Percentiles rank a stretch among this genome's conserved stretches.
Evolutionary conservation across 805 yeast species (phyloP).

Genomic region (Schizosaccharomyces japonicus): DNA sequence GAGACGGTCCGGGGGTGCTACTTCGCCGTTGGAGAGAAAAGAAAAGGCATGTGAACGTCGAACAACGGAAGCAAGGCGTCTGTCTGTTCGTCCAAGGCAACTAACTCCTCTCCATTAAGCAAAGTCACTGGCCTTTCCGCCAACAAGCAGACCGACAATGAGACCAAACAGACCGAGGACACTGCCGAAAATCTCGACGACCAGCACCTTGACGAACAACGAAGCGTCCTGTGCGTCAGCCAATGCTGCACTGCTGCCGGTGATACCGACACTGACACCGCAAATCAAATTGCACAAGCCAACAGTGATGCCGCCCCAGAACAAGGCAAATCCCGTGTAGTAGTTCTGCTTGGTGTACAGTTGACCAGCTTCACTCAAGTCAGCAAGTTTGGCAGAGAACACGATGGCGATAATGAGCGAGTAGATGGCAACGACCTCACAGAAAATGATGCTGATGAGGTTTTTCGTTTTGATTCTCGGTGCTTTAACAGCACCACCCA

Average conservation of each 20-base stretch:
- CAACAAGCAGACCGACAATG: slow-evolving; percentile 77
- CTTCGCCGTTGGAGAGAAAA: too few relatives aligned
- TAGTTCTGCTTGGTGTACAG: slow-evolving; percentile 60
- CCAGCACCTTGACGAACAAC: slow-evolving; percentile 81
- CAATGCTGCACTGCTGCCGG: slow-evolving; percentile 96
- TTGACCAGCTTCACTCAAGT: slow-evolving; percentile 30
- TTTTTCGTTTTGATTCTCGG: slow-evolving; percentile 95
- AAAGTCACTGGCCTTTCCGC: slow-evolving; percentile 2
- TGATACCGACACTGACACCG: slow-evolving; percentile 90
- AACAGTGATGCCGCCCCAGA: slow-evolving; percentile 96
- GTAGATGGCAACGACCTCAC: slow-evolving; percentile 97
- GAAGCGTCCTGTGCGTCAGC: slow-evolving; percentile 94
- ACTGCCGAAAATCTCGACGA: slow-evolving; percentile 90
- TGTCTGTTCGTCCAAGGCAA: too few relatives aligned
- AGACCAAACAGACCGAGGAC: slow-evolving; percentile 84
- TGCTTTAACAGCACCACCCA: slow-evolving; percentile 95
- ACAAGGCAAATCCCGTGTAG: slow-evolving; percentile 82
- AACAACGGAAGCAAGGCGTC: too few relatives aligned
- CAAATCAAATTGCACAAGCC: slow-evolving; percentile 82
- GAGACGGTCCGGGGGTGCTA: too few relatives aligned
- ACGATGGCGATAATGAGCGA: slow-evolving; percentile 86
- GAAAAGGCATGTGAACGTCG: too few relatives aligned
- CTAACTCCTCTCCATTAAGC: not conserved
- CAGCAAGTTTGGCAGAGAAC: slow-evolving; percentile 63
- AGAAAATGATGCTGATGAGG: slow-evolving; percentile 77